Conservation (phyloP, 2,329 filamentous ascomycete species). For the Phaeosphaeria sp. region DNA sequence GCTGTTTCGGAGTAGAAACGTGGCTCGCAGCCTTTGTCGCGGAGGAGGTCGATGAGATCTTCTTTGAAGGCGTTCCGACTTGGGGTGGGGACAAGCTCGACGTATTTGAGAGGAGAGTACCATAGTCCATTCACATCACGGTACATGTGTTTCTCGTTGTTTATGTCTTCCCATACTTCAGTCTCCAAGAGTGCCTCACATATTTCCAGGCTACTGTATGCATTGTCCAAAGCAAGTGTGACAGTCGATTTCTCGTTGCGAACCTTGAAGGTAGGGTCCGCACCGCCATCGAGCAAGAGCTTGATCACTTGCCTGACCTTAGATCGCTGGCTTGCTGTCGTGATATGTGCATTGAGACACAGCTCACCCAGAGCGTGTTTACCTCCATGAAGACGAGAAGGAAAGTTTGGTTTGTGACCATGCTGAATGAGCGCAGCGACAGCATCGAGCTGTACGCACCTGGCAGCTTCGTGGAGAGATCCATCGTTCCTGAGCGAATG, state of each 20-base stretch:
- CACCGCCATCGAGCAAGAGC: conserved; percentile 63
- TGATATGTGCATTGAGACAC: conserved; percentile 63
- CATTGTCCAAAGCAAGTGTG: conserved; percentile 65
- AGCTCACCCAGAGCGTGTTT: conserved; percentile 70
- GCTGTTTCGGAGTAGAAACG: conserved; percentile 45
- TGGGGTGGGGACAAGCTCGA: conserved; percentile 43
- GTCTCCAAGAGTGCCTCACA: conserved; percentile 67
- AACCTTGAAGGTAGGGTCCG: conserved; percentile 63
- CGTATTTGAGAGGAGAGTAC: conserved; percentile 72
- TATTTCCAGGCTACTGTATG: conserved; percentile 61
- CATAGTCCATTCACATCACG: conserved; percentile 57
- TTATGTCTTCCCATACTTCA: conserved; percentile 70
- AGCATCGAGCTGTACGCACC: conserved; percentile 64
- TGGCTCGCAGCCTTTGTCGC: conserved; percentile 42
- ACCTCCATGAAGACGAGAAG: conserved; percentile 67
- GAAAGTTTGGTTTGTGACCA: conserved; percentile 70
- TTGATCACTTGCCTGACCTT: conserved; percentile 56
- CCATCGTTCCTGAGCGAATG: conserved; percentile 69
- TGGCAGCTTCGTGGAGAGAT: conserved; percentile 70
- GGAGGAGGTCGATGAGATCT: conserved; percentile 37
- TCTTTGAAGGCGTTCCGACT: conserved; percentile 24
- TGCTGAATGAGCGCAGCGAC: conserved; percentile 65
- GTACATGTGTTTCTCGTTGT: conserved; percentile 61
- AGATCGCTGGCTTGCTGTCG: conserved; percentile 40
- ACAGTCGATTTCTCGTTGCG: conserved; percentile 65